Evolutionary conservation across 2,329 filamentous ascomycete species (phyloP).

Genomic region (Phoma herbarum): DNA sequence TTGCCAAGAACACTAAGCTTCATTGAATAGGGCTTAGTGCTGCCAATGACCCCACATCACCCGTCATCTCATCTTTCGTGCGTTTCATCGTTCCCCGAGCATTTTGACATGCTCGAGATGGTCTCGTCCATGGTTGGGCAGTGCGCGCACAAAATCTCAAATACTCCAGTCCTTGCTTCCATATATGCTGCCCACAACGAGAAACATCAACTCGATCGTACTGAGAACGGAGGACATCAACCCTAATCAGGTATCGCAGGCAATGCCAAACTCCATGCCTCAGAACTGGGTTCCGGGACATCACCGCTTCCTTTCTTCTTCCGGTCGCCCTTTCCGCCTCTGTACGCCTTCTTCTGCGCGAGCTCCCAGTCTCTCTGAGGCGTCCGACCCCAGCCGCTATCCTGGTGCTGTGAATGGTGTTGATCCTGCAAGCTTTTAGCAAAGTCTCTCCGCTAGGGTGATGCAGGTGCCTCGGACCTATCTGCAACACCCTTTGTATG

Average conservation of each 20-base stretch:
- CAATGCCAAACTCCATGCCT: background rate
- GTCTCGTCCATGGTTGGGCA: background rate
- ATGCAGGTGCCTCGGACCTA: background rate
- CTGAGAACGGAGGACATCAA: background rate
- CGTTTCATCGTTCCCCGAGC: background rate
- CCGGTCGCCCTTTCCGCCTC: background rate
- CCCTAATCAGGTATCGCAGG: background rate
- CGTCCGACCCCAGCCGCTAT: background rate
- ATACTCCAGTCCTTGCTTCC: background rate
- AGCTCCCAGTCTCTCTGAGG: background rate
- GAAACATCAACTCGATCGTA: background rate
- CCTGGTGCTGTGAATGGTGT: background rate
- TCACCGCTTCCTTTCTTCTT: background rate
- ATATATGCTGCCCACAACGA: background rate
- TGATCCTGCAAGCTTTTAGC: no score
- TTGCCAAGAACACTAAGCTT: conserved; percentile 14
- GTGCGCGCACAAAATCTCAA: no score
- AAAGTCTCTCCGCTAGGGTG: background rate
- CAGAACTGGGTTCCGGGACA: background rate
- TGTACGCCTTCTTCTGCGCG: background rate
- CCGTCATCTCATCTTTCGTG: background rate
- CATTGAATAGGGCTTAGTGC: background rate
- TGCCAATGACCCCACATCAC: background rate
- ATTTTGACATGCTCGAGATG: background rate
- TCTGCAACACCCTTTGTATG: background rate